Conservation (phyloP, 2,329 filamentous ascomycete genomes). For the Pseudogymnoascus sp. region DNA sequence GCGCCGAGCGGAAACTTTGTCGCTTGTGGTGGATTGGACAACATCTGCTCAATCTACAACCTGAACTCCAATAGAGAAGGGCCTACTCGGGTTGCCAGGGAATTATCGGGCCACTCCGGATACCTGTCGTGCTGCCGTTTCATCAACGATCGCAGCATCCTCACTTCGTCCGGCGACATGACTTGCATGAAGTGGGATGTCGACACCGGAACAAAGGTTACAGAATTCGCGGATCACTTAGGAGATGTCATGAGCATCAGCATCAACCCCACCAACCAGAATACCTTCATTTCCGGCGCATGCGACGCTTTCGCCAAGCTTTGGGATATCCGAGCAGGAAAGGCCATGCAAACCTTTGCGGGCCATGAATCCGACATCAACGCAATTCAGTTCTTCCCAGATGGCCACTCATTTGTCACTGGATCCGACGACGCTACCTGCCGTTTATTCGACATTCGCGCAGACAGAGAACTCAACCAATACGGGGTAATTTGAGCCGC, state of each 20-base stretch:
- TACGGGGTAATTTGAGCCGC: constrained; percentile 48
- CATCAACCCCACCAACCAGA: constrained; percentile 98
- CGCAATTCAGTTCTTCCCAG: constrained; percentile 98
- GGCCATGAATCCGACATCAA: constrained; percentile 99
- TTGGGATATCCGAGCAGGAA: constrained; percentile 97
- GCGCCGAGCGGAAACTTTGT: constrained; percentile 97
- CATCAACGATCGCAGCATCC: constrained; percentile 94
- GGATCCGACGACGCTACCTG: constrained; percentile 97
- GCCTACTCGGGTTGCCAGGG: constrained; percentile 90
- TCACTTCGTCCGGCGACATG: constrained; percentile 98
- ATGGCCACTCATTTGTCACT: constrained; percentile 96
- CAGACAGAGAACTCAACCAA: constrained; percentile 69
- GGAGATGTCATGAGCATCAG: constrained; percentile 99
- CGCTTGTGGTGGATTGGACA: constrained; percentile 95
- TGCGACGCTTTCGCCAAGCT: constrained; percentile 98
- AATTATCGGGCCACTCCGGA: constrained; percentile 92
- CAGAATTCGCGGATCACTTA: constrained; percentile 95
- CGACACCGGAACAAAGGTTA: constrained; percentile 92
- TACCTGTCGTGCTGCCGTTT: constrained; percentile 98
- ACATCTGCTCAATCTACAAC: constrained; percentile 99
- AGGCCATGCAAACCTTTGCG: constrained; percentile 96
- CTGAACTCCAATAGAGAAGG: constrained; percentile 88
- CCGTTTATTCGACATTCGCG: constrained; percentile 93
- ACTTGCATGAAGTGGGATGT: constrained; percentile 99
- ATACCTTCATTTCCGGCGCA: constrained; percentile 98